Evolutionary conservation across 495 filamentous ascomycete genomes (phyloP).

Genomic region (Aspergillus baeticus): DNA sequence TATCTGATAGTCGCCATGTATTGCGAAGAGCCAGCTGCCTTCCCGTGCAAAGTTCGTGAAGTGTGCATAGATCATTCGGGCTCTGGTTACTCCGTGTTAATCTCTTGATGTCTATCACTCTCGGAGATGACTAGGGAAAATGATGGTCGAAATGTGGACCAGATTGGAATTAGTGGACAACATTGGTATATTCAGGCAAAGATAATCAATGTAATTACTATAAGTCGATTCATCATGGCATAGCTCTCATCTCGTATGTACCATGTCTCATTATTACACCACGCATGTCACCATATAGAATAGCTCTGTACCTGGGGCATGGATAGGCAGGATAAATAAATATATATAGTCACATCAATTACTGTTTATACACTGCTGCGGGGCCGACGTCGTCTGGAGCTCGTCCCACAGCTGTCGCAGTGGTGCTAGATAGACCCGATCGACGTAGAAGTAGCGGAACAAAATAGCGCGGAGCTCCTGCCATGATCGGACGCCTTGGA

Average conservation of each 20-base stretch:
- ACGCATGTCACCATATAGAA: slow-evolving; percentile 6
- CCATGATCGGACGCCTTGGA: slow-evolving; percentile 36
- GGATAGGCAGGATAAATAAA: background rate
- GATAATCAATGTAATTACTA: background rate
- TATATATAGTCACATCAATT: slow-evolving; percentile 11
- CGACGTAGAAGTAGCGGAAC: slow-evolving; percentile 41
- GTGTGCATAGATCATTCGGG: too few species aligned
- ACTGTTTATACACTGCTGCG: slow-evolving; percentile 18
- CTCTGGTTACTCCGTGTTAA: too few species aligned
- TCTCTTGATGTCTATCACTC: too few species aligned
- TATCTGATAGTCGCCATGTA: too few species aligned
- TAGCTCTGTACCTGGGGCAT: background rate
- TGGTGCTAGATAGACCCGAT: slow-evolving; percentile 36
- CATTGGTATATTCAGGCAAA: too few species aligned
- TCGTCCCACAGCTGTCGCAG: slow-evolving; percentile 41
- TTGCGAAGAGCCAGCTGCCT: too few species aligned
- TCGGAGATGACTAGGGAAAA: too few species aligned
- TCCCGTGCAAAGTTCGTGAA: too few species aligned
- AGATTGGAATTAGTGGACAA: too few species aligned
- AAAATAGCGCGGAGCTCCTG: slow-evolving; percentile 38
- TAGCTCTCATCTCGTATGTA: slow-evolving; percentile 12
- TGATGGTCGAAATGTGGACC: too few species aligned
- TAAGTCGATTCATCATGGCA: background rate
- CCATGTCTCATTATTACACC: slow-evolving; percentile 21
- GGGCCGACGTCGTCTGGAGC: slow-evolving; percentile 21